Base-by-base conservation (phyloP, 768 basidiomycete species). In the Pisolithus orientalis region DNA sequence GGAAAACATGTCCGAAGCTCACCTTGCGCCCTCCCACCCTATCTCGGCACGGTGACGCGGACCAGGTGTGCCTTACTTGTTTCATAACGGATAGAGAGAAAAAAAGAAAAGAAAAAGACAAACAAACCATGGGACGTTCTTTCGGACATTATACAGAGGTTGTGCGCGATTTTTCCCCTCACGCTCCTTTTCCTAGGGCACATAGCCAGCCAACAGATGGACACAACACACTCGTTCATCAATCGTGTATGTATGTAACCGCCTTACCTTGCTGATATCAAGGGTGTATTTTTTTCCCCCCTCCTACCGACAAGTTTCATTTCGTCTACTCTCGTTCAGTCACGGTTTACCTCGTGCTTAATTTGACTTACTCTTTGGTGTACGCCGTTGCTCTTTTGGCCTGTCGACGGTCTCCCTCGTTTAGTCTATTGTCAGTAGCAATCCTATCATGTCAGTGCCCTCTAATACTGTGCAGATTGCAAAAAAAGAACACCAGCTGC, bases 1-100 rank as follows among this genome's bases (percentile, higher is more conserved):
- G 39, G 59, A 60, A 46, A 58, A 38, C 49, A 83, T 82, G 81
- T 66, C 72, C 44, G 79, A 82, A 60, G 71, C 73, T 3, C 74
- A 76, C 25, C 75, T 74, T 58, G 54, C 42, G 34, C 52, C 62
- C 17, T 51, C 55, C 54, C 14, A 55, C 52, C 34, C 55, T 55
- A 44, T 56, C 65, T 11, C 60, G 49, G 39, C 57, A 53, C 39
- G 47, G 46, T 45, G 64, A 62, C 32, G 32, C 31, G 31, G 49
- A 42, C 40, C 34, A 13, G 8, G 31, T 34, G 24, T 24, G 45
- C 53, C 37, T 16, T 45, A 14, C 39, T 24, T 37, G 54, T 47
- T 38, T 54, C 61, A 63, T 52, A 59, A 51, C 44, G 50, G 44
- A 29, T 45, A 51, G 60, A 59, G 58, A 40, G 61, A 4, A 29